Percentiles rank a stretch among this genome's conserved stretches.
Evolutionary conservation across 805 yeast species (phyloP).

Genomic region (Wickerhamiella siamensis): DNA sequence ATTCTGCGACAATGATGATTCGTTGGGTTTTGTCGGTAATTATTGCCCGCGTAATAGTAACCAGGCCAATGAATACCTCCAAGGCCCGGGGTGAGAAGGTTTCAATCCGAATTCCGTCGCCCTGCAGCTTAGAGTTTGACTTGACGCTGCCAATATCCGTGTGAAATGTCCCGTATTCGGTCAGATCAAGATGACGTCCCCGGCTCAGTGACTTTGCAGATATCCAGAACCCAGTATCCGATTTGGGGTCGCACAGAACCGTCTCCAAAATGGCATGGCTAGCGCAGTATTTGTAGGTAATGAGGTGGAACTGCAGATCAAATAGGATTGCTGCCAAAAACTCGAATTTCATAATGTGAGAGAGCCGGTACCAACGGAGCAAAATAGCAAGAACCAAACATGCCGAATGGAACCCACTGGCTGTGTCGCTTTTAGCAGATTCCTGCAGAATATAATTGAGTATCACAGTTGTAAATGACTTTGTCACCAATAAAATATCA

Average conservation of each 20-base stretch:
- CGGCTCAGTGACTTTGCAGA: background rate
- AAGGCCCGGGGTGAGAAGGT: constrained; percentile 15
- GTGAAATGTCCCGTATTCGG: background rate
- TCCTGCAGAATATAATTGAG: constrained; percentile 39
- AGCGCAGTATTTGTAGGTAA: constrained; percentile 25
- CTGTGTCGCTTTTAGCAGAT: constrained; percentile 7
- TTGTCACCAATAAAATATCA: constrained; percentile 37
- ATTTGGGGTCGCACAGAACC: constrained; percentile 5
- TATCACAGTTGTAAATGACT: constrained; percentile 49
- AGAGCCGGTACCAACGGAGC: constrained; percentile 63
- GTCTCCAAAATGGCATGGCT: constrained; percentile 15
- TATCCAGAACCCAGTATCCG: constrained; percentile 1
- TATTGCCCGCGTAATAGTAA: constrained; percentile 43
- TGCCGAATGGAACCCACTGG: constrained; percentile 12
- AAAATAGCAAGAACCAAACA: constrained; percentile 24
- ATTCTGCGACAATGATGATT: constrained; percentile 42
- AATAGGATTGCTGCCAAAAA: constrained; percentile 55
- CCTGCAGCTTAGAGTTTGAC: background rate
- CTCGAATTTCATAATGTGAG: constrained; percentile 68
- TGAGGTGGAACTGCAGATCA: constrained; percentile 47
- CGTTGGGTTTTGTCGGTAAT: constrained; percentile 62
- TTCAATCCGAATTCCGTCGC: constrained; percentile 4
- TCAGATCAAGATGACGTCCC: background rate
- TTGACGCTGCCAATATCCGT: background rate
- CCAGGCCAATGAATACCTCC: constrained; percentile 30